Evolutionary conservation across 1,284 basidiomycete genomes (phyloP).

Genomic region (Cerioporus squamosus): DNA sequence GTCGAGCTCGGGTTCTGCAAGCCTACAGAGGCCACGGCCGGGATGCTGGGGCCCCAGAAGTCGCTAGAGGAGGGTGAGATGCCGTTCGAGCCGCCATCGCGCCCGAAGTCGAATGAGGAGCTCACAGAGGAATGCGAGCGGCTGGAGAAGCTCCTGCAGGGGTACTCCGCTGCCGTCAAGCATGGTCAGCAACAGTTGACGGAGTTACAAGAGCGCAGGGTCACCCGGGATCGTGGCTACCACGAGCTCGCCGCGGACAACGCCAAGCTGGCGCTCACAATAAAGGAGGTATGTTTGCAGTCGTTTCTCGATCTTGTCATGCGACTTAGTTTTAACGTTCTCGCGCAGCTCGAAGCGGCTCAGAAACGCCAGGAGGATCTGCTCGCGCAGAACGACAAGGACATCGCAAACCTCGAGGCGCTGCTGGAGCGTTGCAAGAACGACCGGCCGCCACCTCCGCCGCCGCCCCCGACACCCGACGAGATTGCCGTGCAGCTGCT

Average conservation of each 20-base stretch:
- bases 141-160: constrained; percentile 4
- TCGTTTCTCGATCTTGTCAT: too few species aligned
- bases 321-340: not conserved
- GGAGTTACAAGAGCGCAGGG: constrained; percentile 5
- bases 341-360: constrained; percentile 1
- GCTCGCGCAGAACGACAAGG: not conserved
- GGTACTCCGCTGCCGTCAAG: not conserved
- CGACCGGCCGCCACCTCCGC: constrained; percentile 7
- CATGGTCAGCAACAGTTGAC: constrained; percentile 3
- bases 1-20: constrained; percentile 5
- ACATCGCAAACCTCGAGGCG: constrained; percentile 9
- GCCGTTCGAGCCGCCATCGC: not conserved
- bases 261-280: not conserved
- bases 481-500: constrained; percentile 13
- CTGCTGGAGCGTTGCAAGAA: not conserved
- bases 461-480: constrained; percentile 16
- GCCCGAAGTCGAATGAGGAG: constrained; percentile 11
- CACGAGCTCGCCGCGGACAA: constrained; percentile 15
- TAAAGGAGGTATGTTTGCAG: constrained; percentile 5
- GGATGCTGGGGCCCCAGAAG: not conserved
- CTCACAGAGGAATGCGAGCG: constrained; percentile 10
- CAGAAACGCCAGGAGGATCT: not conserved
- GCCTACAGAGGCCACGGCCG: not conserved
- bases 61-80: constrained; percentile 18
- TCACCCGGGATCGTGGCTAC: constrained; percentile 8